These are phyloP conservation scores for Fusarium praegraminearum DNA, from an alignment of 2,329 filamentous ascomycete genomes.

Conservation along the genomic window DNA sequence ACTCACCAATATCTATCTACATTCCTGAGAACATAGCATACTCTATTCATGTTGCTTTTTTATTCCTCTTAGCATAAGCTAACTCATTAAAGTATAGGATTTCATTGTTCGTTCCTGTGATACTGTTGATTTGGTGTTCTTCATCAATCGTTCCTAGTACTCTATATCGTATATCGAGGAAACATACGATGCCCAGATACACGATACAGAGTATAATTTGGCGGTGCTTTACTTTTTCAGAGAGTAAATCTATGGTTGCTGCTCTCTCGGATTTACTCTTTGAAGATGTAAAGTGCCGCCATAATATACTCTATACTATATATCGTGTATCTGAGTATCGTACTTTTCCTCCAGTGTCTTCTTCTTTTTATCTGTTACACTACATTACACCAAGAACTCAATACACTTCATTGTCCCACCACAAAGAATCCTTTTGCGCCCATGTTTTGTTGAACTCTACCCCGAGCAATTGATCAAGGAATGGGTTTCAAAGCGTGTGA, in stretches of 20 bases:
- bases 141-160: not conserved
- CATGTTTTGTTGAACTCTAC: not conserved
- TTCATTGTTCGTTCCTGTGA: not conserved
- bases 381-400: not conserved
- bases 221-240: no score
- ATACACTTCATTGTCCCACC: not conserved
- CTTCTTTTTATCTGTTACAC: not conserved
- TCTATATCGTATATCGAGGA: not conserved
- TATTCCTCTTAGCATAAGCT: not conserved
- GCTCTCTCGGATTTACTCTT: no score
- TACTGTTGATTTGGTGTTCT: not conserved
- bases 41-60: not conserved
- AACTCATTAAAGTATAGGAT: not conserved
- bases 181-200: no score
- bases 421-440: not conserved
- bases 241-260: no score
- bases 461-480: not conserved
- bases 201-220: no score
- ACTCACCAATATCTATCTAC: conserved; percentile 48
- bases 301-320: not conserved
- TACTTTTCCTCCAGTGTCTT: not conserved
- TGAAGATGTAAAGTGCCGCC: no score
- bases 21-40: conserved; percentile 25
- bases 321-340: not conserved
- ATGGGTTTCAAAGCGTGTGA: not conserved